Evolutionary conservation across 805 yeast species (phyloP).

Genomic region (Brettanomyces sp.): DNA sequence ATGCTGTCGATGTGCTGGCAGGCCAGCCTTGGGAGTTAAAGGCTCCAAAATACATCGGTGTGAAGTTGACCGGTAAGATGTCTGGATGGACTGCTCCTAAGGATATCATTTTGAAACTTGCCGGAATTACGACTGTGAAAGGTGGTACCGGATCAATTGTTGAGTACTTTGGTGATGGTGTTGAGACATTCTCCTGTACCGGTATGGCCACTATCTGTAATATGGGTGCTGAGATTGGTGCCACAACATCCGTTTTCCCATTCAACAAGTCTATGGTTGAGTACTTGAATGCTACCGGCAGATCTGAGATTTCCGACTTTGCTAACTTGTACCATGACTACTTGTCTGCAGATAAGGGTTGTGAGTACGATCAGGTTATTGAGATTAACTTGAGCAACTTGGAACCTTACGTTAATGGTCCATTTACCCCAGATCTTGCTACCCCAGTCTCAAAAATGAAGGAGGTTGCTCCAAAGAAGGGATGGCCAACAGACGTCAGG

Average conservation of each 20-base stretch:
- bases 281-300: conserved; percentile 75
- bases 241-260: conserved; percentile 96
- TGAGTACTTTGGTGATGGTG: conserved; percentile 96
- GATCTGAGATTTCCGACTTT: conserved; percentile 74
- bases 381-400: conserved; percentile 80
- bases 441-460: conserved; percentile 84
- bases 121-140: conserved; percentile 88
- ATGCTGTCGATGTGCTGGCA: conserved; percentile 95
- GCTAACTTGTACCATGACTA: conserved; percentile 43
- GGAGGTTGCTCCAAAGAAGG: conserved; percentile 55
- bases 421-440: conserved; percentile 96
- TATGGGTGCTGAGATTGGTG: conserved; percentile 99
- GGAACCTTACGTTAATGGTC: conserved; percentile 96
- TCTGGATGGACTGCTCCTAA: conserved; percentile 96
- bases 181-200: conserved; percentile 78
- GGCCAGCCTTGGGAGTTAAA: conserved; percentile 98
- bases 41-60: conserved; percentile 94
- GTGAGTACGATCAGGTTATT: conserved; percentile 84
- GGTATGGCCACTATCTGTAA: conserved; percentile 99
- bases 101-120: conserved; percentile 88
- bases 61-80: conserved; percentile 80
- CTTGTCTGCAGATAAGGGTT: conserved; percentile 77
- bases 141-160: conserved; percentile 98
- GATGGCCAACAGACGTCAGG: conserved; percentile 80
- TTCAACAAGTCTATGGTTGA: conserved; percentile 43